phyloP scores from a whole-genome alignment of 2,329 filamentous ascomycete genomes.

The Clonostachys chloroleuca region DNA sequence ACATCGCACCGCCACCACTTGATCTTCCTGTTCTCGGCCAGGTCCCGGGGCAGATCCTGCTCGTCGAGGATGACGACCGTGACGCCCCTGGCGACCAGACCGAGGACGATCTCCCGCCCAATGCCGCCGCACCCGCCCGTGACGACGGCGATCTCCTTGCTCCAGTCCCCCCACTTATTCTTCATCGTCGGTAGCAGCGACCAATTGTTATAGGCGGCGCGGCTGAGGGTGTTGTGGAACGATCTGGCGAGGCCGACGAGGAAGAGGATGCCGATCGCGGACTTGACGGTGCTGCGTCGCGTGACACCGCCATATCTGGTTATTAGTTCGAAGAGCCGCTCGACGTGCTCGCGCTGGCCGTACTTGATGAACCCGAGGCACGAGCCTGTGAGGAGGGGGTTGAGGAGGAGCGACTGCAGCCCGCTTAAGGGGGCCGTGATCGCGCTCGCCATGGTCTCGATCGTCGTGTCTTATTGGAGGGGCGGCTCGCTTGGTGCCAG shows the following conservation, averaged over 20 bases:
- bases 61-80: slow-evolving; percentile 71
- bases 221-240: slow-evolving; percentile 20
- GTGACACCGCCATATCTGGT: too few species aligned
- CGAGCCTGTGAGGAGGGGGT: too few species aligned
- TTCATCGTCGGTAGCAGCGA: slow-evolving; percentile 1
- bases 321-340: too few species aligned
- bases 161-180: slow-evolving; percentile 54
- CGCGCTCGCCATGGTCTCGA: too few species aligned
- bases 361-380: too few species aligned
- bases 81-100: slow-evolving; percentile 58
- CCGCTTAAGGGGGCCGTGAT: too few species aligned
- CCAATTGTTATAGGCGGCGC: slow-evolving; percentile 27
- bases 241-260: slow-evolving; percentile 18
- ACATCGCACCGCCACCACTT: slow-evolving; percentile 68
- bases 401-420: too few species aligned
- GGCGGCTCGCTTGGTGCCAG: too few species aligned
- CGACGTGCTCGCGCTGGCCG: too few species aligned
- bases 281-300: too few species aligned
- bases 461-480: too few species aligned
- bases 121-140: slow-evolving; percentile 75
- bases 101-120: slow-evolving; percentile 58
- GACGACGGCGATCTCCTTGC: slow-evolving; percentile 65
- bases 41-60: slow-evolving; percentile 30
- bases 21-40: slow-evolving; percentile 38
- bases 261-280: slow-evolving; percentile 12